Evolutionary conservation across 306 rosid genomes (phyloP), one percentile per base, ranked within the genome.

Genomic region (Astragalus glycyphyllos): DNA sequence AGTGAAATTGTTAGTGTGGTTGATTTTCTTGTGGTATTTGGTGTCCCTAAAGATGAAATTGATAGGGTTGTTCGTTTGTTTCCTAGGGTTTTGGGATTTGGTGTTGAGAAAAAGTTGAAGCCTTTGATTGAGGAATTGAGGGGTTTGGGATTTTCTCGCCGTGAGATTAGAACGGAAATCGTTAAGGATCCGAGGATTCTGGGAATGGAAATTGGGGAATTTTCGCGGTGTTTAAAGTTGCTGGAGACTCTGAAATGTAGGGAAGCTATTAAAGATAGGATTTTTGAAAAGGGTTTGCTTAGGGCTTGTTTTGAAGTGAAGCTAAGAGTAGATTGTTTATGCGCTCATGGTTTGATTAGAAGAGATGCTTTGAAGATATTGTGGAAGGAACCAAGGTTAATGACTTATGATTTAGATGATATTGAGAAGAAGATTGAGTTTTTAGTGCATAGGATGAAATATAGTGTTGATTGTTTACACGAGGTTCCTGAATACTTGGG

Each of bases 331-430:
- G 96, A 87, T 71, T 90, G 89, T 73, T 84, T 93, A 79, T 87
- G 98, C 54, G 48, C 67, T 63, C 79, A 80, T 3, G 94, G 96
- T 37, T 76, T 90, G 81, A 88, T 76, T 58, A 85, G 86, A 4
- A 87, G 88, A 44, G 90, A 88, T 49, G 89, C 98, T 11, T 84
- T 88, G 16, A 92, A 87, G 80, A 68, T 90, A 13, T 50, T 90
- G 38, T 84, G 97, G 94, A 90, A 88, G 63, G 97, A 93, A 50
- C 97, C 96, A 0, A 84, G 97, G 77, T 50, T 90, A 75, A 84
- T 90, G 45, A 46, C 71, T 0, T 90, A 88, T 69, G 87, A 83
- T 41, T 37, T 81, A 26, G 94, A 77, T 45, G 82, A 86, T 35
- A 86, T 84, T 54, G 88, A 85, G 80, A 80, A 75, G 72, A 94